Evolutionary conservation across 441 rosid genomes (phyloP).

Genomic region (Lepidium campestre): DNA sequence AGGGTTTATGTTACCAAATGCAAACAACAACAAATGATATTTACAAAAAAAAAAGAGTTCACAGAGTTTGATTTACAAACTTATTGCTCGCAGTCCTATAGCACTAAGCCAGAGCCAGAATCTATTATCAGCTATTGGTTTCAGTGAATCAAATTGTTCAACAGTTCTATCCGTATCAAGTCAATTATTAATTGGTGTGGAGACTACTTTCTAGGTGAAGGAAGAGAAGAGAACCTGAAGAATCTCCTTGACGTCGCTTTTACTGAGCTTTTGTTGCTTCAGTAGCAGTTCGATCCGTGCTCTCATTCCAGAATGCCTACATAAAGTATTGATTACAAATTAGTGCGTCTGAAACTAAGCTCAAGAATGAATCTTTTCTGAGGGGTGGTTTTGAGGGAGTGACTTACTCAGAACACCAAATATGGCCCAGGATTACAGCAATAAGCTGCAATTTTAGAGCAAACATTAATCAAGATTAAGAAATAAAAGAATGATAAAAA

Average conservation of each 20-base stretch:
- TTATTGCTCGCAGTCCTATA: neutral
- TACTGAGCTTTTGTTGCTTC: slow-evolving; percentile 85
- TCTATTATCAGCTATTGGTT: neutral
- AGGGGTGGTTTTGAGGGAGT: neutral
- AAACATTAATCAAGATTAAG: neutral
- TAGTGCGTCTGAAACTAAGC: neutral
- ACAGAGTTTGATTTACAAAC: neutral
- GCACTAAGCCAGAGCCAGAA: neutral
- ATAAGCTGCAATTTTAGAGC: slow-evolving; percentile 56
- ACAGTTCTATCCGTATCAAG: neutral
- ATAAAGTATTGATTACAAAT: slow-evolving; percentile 8
- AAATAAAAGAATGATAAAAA: neutral
- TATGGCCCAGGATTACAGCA: slow-evolving; percentile 80
- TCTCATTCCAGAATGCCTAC: slow-evolving; percentile 72
- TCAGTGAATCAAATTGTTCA: slow-evolving; percentile 1
- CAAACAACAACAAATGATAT: neutral
- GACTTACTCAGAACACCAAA: slow-evolving; percentile 97
- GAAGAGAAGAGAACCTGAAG: slow-evolving; percentile 57
- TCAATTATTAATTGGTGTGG: neutral
- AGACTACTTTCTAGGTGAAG: neutral
- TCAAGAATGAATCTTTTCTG: neutral
- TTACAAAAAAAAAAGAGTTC: neutral
- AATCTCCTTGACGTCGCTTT: slow-evolving; percentile 64
- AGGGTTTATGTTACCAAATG: neutral
- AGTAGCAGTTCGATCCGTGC: slow-evolving; percentile 83